A percentile compares a stretch with the other conserved stretches of the same genome.
Evolutionary conservation across 495 filamentous ascomycete species (phyloP).

Genomic region (Hypoxylon lenormandii): DNA sequence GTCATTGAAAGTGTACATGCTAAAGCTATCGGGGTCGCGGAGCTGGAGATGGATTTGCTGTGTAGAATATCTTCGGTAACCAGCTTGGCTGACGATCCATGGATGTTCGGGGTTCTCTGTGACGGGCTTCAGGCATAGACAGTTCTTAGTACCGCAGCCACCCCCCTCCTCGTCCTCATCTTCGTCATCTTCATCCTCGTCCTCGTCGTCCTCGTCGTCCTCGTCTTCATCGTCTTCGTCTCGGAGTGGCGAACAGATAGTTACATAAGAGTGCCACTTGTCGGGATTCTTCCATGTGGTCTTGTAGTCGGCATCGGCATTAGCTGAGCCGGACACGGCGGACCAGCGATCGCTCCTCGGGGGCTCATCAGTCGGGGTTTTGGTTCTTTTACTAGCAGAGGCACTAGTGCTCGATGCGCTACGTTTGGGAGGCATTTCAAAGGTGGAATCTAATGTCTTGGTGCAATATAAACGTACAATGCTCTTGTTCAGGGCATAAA

Average conservation of each 20-base stretch:
- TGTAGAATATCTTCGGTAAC: constrained; percentile 43
- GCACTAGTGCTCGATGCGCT: constrained; percentile 23
- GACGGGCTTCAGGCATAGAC: constrained; percentile 56
- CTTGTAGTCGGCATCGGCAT: constrained; percentile 53
- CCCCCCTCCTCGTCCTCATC: constrained; percentile 30
- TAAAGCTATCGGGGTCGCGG: constrained; percentile 52
- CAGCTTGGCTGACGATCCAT: constrained; percentile 55
- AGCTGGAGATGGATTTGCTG: constrained; percentile 38
- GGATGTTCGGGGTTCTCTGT: constrained; percentile 57
- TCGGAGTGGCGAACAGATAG: constrained; percentile 50
- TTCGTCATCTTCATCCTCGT: constrained; percentile 22
- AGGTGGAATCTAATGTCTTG: background rate
- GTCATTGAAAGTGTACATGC: constrained; percentile 57
- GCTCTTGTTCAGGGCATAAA: background rate
- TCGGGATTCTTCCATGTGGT: constrained; percentile 40
- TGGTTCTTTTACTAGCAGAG: constrained; percentile 48
- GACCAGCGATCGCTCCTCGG: constrained; percentile 56
- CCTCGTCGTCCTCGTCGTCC: constrained; percentile 30
- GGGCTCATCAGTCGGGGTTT: constrained; percentile 25
- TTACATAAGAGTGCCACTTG: constrained; percentile 50
- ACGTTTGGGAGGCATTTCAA: constrained; percentile 44
- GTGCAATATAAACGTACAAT: background rate
- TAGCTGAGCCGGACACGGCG: constrained; percentile 56
- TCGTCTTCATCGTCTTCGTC: constrained; percentile 44
- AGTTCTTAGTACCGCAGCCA: constrained; percentile 47